Conservation (phyloP, 1,139 yeast genomes). For the Saccharomycopsis hybrid region DNA sequence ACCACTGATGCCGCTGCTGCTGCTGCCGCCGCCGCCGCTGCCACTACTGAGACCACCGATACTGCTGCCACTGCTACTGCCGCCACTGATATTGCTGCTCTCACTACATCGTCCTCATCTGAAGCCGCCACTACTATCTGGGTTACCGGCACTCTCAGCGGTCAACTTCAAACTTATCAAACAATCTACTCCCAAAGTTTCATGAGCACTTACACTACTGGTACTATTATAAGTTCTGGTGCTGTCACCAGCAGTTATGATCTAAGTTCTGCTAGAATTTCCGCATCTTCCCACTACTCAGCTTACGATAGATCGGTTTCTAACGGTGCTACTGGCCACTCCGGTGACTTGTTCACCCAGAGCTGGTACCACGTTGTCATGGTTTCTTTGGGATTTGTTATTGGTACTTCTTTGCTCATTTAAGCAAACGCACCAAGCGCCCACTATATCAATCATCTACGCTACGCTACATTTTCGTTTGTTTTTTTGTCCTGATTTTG, state of each 20-base stretch:
- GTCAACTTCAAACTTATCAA: slow-evolving; percentile 12
- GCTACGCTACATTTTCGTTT: no score
- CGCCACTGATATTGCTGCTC: not conserved
- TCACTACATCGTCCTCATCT: not conserved
- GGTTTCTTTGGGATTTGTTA: no score
- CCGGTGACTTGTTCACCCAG: no score
- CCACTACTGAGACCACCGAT: slow-evolving; percentile 7
- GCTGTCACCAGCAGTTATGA: slow-evolving; percentile 8
- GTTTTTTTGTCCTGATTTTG: no score
- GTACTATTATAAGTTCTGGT: not conserved
- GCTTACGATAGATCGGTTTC: no score
- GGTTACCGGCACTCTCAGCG: slow-evolving; percentile 16
- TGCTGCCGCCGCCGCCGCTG: slow-evolving; percentile 7
- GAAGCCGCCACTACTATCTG: slow-evolving; percentile 13
- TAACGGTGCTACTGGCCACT: no score
- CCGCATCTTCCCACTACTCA: slow-evolving; percentile 10
- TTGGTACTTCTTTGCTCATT: no score
- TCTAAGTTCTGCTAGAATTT: slow-evolving; percentile 1
- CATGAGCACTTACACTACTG: slow-evolving; percentile 9
- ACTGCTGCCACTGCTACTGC: slow-evolving; percentile 5
- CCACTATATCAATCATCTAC: no score
- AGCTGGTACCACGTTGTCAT: no score
- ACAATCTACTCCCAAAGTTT: slow-evolving; percentile 14
- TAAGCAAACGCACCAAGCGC: no score
- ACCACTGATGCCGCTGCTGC: no score